Percentiles rank a stretch among this genome's conserved stretches.
These are phyloP conservation scores for Trichothecium sympodiale DNA, from an alignment of 2,329 filamentous ascomycete genomes.

Conservation along the genomic window DNA sequence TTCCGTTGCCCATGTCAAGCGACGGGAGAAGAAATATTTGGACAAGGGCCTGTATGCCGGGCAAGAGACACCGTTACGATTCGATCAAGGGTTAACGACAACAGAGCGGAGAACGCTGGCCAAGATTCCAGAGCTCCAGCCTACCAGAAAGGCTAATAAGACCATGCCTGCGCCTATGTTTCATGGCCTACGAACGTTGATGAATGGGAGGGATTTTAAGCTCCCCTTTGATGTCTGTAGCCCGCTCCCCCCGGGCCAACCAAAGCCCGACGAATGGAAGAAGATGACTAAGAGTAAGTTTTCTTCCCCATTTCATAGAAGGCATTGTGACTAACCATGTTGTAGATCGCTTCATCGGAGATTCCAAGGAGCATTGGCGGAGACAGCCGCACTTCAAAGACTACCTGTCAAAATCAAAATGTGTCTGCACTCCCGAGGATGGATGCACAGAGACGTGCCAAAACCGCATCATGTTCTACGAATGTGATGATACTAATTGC, in stretches of 20 bases:
- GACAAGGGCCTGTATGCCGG: constrained; percentile 79
- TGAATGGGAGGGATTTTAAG: constrained; percentile 71
- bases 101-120: constrained; percentile 41
- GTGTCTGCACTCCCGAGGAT: constrained; percentile 64
- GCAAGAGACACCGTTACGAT: constrained; percentile 47
- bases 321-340: constrained; percentile 16
- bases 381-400: constrained; percentile 64
- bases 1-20: constrained; percentile 22
- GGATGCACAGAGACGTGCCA: constrained; percentile 86
- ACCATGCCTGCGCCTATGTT: constrained; percentile 70
- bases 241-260: constrained; percentile 72
- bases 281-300: constrained; percentile 80
- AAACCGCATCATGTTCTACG: constrained; percentile 94
- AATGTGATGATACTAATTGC: constrained; percentile 88
- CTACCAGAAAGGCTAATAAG: constrained; percentile 38
- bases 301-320: not conserved
- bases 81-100: constrained; percentile 34
- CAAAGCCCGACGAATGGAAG: constrained; percentile 86
- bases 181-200: constrained; percentile 58
- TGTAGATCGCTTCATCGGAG: constrained; percentile 79
- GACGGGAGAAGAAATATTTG: constrained; percentile 64
- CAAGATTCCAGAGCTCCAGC: constrained; percentile 33
- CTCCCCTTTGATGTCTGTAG: constrained; percentile 85
- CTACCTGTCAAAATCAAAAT: constrained; percentile 56
- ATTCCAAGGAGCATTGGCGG: constrained; percentile 71